Evolutionary conservation across 495 filamentous ascomycete genomes (phyloP), one percentile per base, ranked within the genome.

Genomic region (Tirmania nivea): DNA sequence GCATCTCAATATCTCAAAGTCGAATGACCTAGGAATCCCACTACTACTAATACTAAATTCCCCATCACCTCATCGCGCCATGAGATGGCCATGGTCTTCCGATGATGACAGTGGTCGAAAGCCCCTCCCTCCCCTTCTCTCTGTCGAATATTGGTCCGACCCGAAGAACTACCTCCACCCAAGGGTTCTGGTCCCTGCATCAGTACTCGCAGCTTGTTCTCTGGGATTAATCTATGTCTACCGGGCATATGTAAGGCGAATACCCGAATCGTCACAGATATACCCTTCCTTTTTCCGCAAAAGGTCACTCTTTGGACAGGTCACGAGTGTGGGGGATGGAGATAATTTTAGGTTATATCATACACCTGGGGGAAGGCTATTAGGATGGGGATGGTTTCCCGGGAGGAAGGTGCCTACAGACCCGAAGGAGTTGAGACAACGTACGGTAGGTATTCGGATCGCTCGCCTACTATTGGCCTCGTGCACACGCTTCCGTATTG

Each of bases 291-390:
- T 74, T 61, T 83, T 85, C 60, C 78, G 84, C 17, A 75, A 69
- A 51, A 73, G 86, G 55, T 84, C 75, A 52, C 58, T 96, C 50
- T 79, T 89, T 58, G 90, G 90, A 8, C 73, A 70, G 53, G 90
- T 95, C 3, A 94, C 90, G 31, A 87, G 83, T 57, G 90, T 97
- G 21, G 92, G 92, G 50, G 90, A 97, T 71, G 92, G 85, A 0
- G 90, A 97, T 63, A 86, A 86, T 57, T 95, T 97, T 65, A 78
- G 86, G 51, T 65, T 97, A 9, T 97, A 81, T 65, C 90, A 97
- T 67, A 94, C 86, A 0, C 90, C 90, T 0, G 90, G 92, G 11
- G 90, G 90, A 11, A 70, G 84, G 49, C 62, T 89, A 17, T 72
- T 80, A 11, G 90, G 90, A 50, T 97, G 92, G 92, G 87, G 80